Evolutionary conservation across 345 rosid genomes (phyloP).

Genomic region (Citrus unshiu): DNA sequence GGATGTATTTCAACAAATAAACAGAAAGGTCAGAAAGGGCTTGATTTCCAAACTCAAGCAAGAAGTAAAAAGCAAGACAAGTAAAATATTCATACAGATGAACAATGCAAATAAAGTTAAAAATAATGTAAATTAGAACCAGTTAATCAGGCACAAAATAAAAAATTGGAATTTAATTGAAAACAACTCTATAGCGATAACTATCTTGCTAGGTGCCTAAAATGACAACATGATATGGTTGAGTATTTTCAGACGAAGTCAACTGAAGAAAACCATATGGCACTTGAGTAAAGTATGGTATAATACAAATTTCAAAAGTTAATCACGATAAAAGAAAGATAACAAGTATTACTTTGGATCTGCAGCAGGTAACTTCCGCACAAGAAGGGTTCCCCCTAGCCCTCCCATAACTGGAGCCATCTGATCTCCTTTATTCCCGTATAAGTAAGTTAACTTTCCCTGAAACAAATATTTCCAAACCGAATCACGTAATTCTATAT

Average conservation of each 20-base stretch:
- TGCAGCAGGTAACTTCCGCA: slow-evolving; percentile 71
- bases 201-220: not conserved
- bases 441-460: slow-evolving; percentile 74
- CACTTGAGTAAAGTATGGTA: not conserved
- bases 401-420: slow-evolving; percentile 65
- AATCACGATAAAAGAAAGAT: slow-evolving; percentile 1
- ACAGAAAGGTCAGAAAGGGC: not conserved
- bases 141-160: not conserved
- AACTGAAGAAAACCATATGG: not conserved
- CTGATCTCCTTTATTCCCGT: slow-evolving; percentile 62
- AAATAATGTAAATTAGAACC: not conserved
- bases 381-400: slow-evolving; percentile 74
- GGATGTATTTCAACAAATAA: not conserved
- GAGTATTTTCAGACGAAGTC: not conserved
- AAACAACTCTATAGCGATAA: not conserved
- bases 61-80: not conserved
- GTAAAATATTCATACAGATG: not conserved
- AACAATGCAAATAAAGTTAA: not conserved
- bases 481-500: slow-evolving; percentile 41
- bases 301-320: not conserved
- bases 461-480: slow-evolving; percentile 64
- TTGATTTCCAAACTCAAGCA: not conserved
- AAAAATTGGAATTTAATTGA: not conserved
- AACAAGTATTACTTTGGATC: slow-evolving; percentile 50
- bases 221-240: not conserved